Evolutionary conservation across 306 rosid species (phyloP), one percentile per base, ranked within the genome.

Genomic region (Vigna unguiculata): DNA sequence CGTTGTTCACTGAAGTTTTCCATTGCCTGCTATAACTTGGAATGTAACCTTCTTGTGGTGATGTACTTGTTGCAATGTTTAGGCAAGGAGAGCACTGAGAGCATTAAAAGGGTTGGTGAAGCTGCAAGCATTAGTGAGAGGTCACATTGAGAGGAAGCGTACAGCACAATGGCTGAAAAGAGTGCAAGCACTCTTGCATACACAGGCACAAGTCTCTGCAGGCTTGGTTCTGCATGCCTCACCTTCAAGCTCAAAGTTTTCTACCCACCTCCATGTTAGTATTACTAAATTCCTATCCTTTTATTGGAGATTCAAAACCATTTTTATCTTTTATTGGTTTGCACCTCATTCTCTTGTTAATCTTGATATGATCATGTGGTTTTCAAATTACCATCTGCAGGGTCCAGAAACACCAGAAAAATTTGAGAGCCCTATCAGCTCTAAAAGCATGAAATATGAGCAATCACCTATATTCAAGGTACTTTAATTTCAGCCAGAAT

Each of bases 321-420:
- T 36, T 49, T 30, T 73, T 59, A 43, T 16, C 49, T 36, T 34
- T n/a, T 20, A 13, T 57, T 45, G 70, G 48, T 58, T 19, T 41
- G 14, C 61, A 19, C 21, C 16, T 48, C 38, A 20, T 43, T 55
- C 14, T 54, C 49, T 53, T 0, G 34, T 34, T 64, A 52, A 9
- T 47, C 22, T 20, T 15, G 3, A 77, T 55, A 12, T 58, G 68
- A 76, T 65, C 63, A 72, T 15, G 20, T 72, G 28, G 21, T 38
- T 69, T 53, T 36, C 17, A 13, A 69, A 63, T 79, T 53, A 28
- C 36, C 52, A 51, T 79, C 21, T 46, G 34, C 81, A 92, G 98
- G 93, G 90, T 83, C 98, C 97, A 5, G 86, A 87, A 32, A 95
- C 98, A 32, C 98, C 98, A 1, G 97, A 92, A n/a, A 92, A 92